Evolutionary conservation across 148 eudicot species (phyloP).

Genomic region (Tetragonia tetragonoides): DNA sequence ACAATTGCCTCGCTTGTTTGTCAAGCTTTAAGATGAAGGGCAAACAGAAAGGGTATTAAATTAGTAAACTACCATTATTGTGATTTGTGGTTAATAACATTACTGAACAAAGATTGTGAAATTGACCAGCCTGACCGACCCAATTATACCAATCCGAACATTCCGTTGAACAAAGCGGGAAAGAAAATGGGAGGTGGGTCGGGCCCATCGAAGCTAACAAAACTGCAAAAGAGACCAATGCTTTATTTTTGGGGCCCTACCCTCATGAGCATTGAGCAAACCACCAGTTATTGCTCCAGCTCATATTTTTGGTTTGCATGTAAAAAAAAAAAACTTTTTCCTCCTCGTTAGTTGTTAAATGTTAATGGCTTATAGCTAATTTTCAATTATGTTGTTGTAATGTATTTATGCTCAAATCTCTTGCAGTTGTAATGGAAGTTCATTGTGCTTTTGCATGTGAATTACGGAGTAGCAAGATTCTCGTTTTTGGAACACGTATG

Average conservation of each 20-base stretch:
- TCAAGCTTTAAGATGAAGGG: conserved; percentile 2
- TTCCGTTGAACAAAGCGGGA: conserved; percentile 5
- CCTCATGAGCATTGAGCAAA: background rate
- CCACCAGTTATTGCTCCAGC: background rate
- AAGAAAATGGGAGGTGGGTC: conserved; percentile 9
- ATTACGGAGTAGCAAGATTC: too few relatives aligned
- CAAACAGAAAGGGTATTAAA: background rate
- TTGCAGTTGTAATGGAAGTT: too few relatives aligned
- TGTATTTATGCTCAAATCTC: too few relatives aligned
- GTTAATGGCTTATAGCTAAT: too few relatives aligned
- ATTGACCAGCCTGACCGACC: background rate
- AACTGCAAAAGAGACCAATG: background rate
- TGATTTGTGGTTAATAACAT: background rate
- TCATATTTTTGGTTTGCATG: background rate
- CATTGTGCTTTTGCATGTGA: too few relatives aligned
- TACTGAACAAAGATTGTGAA: background rate
- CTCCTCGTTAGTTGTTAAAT: too few relatives aligned
- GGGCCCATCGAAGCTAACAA: background rate
- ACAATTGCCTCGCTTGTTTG: conserved; percentile 1
- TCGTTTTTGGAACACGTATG: too few relatives aligned
- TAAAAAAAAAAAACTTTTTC: background rate
- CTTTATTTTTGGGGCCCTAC: background rate
- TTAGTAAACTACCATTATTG: too few relatives aligned
- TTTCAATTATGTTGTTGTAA: too few relatives aligned
- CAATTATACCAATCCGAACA: background rate